Evolutionary conservation across 2,329 filamentous ascomycete genomes (phyloP).

Genomic region (Tolypocladium cylindrosporum): DNA sequence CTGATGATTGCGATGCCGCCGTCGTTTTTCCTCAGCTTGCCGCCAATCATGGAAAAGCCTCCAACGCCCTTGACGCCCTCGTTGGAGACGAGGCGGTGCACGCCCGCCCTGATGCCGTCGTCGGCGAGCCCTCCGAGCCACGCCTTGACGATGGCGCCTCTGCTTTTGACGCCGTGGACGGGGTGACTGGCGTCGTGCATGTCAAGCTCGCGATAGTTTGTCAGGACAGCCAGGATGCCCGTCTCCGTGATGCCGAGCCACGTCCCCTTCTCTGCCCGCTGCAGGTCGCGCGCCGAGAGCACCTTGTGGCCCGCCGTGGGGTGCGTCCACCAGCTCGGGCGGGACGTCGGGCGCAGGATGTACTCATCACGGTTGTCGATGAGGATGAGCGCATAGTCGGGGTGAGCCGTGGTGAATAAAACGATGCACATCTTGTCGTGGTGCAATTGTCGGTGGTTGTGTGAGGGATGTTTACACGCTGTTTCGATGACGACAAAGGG

Average conservation of each 20-base stretch:
- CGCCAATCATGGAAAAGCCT: constrained; percentile 58
- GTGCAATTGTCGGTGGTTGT: not conserved
- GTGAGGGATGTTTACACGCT: not conserved
- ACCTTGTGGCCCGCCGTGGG: constrained; percentile 31
- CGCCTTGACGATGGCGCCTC: constrained; percentile 54
- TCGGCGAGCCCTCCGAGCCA: constrained; percentile 44
- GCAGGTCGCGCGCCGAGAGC: constrained; percentile 52
- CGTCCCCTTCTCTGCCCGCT: constrained; percentile 51
- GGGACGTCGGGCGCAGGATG: constrained; percentile 52
- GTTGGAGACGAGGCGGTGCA: constrained; percentile 40
- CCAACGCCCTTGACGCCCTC: constrained; percentile 49
- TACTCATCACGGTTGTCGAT: constrained; percentile 73
- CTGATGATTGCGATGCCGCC: constrained; percentile 51
- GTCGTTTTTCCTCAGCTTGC: constrained; percentile 40
- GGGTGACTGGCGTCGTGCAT: constrained; percentile 39
- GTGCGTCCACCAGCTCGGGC: constrained; percentile 54
- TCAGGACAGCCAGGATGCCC: constrained; percentile 53
- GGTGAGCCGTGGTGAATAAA: constrained; percentile 65
- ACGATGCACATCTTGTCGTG: constrained; percentile 59
- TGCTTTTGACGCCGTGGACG: constrained; percentile 44
- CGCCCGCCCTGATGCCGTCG: constrained; percentile 39
- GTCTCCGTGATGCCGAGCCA: constrained; percentile 54
- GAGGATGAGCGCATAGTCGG: constrained; percentile 63
- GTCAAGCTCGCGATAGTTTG: constrained; percentile 53
- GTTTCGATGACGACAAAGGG: not conserved